Evolutionary conservation across 2,329 filamentous ascomycete species (phyloP).

Genomic region (Rutstroemia sp.): DNA sequence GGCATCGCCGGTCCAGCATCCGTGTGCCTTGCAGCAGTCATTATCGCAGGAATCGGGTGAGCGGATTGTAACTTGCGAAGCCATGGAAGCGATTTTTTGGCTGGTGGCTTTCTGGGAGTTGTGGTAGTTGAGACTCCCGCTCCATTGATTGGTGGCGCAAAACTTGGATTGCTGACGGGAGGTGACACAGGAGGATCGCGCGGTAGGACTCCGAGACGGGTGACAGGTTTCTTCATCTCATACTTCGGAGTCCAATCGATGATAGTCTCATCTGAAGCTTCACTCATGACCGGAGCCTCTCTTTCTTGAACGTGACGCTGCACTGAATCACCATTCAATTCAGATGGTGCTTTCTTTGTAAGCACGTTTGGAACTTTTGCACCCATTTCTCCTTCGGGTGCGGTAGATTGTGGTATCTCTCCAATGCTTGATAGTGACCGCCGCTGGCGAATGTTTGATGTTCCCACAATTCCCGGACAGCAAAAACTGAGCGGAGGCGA

Average conservation of each 20-base stretch:
- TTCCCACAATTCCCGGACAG: not conserved
- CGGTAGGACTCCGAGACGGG: not conserved
- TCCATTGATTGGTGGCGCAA: no score
- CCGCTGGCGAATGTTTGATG: not conserved
- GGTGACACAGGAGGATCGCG: not conserved
- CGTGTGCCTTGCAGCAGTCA: not conserved
- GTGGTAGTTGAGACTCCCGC: not conserved
- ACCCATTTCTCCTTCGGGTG: conserved; percentile 16
- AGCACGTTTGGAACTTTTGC: conserved; percentile 5
- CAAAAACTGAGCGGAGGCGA: not conserved
- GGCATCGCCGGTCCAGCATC: not conserved
- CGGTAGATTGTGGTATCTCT: conserved; percentile 10
- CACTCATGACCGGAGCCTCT: conserved; percentile 11
- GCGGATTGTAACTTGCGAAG: conserved; percentile 17
- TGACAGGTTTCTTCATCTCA: conserved; percentile 8
- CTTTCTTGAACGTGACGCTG: not conserved
- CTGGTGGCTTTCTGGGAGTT: not conserved
- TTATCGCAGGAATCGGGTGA: not conserved
- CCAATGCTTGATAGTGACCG: not conserved
- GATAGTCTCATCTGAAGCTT: conserved; percentile 18
- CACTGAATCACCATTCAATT: not conserved
- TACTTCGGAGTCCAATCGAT: conserved; percentile 19
- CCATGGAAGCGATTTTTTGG: conserved; percentile 23
- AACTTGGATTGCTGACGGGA: not conserved
- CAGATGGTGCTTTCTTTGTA: not conserved